These are phyloP conservation scores for Xylariaceae sp. DNA, from an alignment of 2,329 filamentous ascomycete genomes.

Conservation along the genomic window DNA sequence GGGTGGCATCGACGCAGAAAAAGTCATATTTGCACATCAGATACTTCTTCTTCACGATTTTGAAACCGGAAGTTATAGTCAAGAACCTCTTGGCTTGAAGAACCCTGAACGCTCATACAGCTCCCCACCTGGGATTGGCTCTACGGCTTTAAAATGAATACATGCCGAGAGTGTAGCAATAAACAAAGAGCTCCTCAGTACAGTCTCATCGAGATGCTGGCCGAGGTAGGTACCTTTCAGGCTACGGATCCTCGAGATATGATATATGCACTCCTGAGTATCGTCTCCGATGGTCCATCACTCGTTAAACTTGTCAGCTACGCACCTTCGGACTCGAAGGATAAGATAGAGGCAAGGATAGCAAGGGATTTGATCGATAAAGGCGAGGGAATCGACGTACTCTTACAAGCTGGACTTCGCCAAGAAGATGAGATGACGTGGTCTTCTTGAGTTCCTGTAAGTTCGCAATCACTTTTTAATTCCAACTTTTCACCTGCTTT, in stretches of 20 bases:
- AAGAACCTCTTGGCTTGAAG: no score
- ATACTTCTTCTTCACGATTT: no score
- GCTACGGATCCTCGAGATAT: conserved; percentile 15
- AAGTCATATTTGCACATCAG: conserved; percentile 4
- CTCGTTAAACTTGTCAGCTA: conserved; percentile 10
- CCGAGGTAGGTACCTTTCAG: conserved; percentile 2
- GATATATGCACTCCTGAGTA: conserved; percentile 13
- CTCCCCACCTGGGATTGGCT: no score
- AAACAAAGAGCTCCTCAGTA: background rate
- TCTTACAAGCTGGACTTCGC: conserved; percentile 9
- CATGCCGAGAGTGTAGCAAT: no score
- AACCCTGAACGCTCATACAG: no score
- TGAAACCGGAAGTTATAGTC: no score
- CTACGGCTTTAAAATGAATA: no score
- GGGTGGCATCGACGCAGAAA: conserved; percentile 1
- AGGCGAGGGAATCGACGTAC: conserved; percentile 7
- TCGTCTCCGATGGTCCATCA: conserved; percentile 1
- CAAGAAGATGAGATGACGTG: background rate
- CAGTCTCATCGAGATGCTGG: conserved; percentile 10
- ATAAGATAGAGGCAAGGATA: conserved; percentile 4
- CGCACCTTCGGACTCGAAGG: conserved; percentile 4
- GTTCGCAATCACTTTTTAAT: no score
- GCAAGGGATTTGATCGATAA: conserved; percentile 6
- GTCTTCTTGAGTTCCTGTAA: background rate
- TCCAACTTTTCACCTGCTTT: no score